phyloP scores from a whole-genome alignment of 2,329 filamentous ascomycete genomes.

The Penicillium paneum region DNA sequence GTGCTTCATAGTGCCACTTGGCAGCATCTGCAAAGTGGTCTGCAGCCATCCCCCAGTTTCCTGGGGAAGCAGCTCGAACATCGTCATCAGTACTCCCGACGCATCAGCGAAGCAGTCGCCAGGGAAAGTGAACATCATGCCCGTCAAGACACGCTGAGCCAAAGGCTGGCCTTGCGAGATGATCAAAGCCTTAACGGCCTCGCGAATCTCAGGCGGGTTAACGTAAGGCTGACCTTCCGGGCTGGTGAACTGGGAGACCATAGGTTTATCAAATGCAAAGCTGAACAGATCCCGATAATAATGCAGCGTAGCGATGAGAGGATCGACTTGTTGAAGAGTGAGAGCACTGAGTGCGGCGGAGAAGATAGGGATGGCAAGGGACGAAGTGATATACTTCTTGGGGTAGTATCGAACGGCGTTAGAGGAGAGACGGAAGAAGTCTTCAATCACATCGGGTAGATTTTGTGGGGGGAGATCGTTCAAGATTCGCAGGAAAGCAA shows the following conservation, averaged over 20 bases:
- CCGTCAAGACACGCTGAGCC: slow-evolving; percentile 85
- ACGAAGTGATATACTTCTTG: slow-evolving; percentile 73
- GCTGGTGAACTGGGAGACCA: slow-evolving; percentile 57
- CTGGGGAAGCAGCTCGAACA: slow-evolving; percentile 82
- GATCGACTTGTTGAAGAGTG: slow-evolving; percentile 85
- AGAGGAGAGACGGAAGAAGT: slow-evolving; percentile 90
- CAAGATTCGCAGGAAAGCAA: slow-evolving; percentile 82
- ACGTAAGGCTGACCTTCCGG: slow-evolving; percentile 56
- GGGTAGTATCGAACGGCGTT: slow-evolving; percentile 94
- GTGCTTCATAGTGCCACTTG: slow-evolving; percentile 73
- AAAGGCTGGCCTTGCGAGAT: slow-evolving; percentile 69
- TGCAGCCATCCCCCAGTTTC: slow-evolving; percentile 81
- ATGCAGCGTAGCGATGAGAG: slow-evolving; percentile 84
- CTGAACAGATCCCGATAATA: slow-evolving; percentile 88
- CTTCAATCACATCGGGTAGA: slow-evolving; percentile 81
- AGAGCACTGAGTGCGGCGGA: slow-evolving; percentile 83
- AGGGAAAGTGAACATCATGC: slow-evolving; percentile 99
- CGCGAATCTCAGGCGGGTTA: slow-evolving; percentile 67
- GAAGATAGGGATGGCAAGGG: slow-evolving; percentile 77
- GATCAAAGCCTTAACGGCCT: slow-evolving; percentile 70
- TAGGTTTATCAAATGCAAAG: slow-evolving; percentile 73
- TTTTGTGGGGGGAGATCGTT: slow-evolving; percentile 77
- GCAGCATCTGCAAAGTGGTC: slow-evolving; percentile 77
- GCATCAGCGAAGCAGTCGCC: slow-evolving; percentile 93
- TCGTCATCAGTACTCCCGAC: slow-evolving; percentile 81